Evolutionary conservation across 345 rosid species (phyloP).

Genomic region (Trapa bicornis): DNA sequence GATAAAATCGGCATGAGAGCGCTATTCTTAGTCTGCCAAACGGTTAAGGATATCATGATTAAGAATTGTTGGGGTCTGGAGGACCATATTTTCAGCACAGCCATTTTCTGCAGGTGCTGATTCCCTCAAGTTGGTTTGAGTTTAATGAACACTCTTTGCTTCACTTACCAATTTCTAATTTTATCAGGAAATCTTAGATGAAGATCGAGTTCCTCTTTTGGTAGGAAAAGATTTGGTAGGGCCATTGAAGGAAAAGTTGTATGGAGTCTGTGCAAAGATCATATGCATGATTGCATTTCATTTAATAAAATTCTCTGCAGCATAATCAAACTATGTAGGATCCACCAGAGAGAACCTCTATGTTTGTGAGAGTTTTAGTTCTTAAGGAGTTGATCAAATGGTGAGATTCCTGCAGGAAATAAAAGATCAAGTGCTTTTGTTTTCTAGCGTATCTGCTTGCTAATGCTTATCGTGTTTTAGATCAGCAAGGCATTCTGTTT

Average conservation of each 20-base stretch:
- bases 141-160: too few species aligned
- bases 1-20: conserved; percentile 46
- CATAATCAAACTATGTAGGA: too few species aligned
- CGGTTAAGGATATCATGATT: conserved; percentile 57
- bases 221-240: conserved; percentile 1
- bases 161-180: not conserved
- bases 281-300: not conserved
- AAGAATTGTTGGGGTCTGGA: conserved; percentile 95
- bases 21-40: conserved; percentile 55
- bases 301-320: not conserved
- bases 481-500: too few species aligned
- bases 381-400: too few species aligned
- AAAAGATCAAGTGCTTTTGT: too few species aligned
- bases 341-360: too few species aligned
- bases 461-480: too few species aligned
- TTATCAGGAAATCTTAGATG: not conserved
- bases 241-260: not conserved
- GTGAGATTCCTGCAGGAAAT: too few species aligned
- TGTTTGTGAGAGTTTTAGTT: too few species aligned
- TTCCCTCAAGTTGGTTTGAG: too few species aligned
- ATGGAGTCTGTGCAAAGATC: not conserved
- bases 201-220: not conserved
- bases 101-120: conserved; percentile 55
- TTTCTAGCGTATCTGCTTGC: too few species aligned
- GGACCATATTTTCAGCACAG: conserved; percentile 48